phyloP scores from a whole-genome alignment of 2,329 filamentous ascomycete species.

The Helotiales sp. region DNA sequence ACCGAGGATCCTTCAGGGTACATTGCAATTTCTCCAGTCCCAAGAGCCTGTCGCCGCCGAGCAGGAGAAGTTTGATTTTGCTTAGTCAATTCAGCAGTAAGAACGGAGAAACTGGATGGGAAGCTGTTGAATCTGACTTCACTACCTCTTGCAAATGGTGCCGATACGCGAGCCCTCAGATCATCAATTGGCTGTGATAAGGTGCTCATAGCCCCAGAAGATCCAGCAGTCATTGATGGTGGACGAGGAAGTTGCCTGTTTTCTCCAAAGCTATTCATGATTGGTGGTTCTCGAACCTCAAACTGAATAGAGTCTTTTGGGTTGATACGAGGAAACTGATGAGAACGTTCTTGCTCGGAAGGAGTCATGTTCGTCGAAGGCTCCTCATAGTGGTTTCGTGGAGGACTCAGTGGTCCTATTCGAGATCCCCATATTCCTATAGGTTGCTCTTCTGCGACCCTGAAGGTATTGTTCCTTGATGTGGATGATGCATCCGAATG shows the following conservation, averaged over 20 bases:
- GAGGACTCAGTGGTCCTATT: background rate
- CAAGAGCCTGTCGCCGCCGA: too few relatives aligned
- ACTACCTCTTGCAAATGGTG: background rate
- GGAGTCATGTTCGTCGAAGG: too few relatives aligned
- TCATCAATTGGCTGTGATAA: background rate
- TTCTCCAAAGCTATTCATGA: background rate
- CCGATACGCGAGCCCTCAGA: background rate
- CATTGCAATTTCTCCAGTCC: too few relatives aligned
- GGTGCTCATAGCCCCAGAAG: background rate
- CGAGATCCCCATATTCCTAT: background rate
- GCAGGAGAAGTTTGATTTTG: background rate
- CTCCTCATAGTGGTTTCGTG: too few relatives aligned
- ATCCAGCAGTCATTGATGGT: background rate
- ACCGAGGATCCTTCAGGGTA: too few relatives aligned
- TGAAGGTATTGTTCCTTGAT: background rate
- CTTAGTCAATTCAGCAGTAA: slow-evolving; percentile 4
- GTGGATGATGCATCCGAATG: background rate
- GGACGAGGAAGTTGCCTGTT: background rate
- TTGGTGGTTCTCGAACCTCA: background rate
- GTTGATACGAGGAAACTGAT: background rate
- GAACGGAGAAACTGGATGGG: slow-evolving; percentile 9
- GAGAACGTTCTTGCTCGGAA: background rate
- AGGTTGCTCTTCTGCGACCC: background rate
- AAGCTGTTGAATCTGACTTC: slow-evolving; percentile 5
- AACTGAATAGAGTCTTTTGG: background rate